A percentile compares a stretch with the other conserved stretches of the same genome.
These are phyloP conservation scores for Sorghum bicolor DNA, from an alignment of 176 grass and related monocot species.

Conservation along the genomic window Sorghum_bicolor_NCBIv3 NC_012872.2:13302501-13303000, in stretches of 20 bases:
- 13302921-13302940: too few relatives aligned
- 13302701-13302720: neutral
- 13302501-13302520: neutral
- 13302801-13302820: neutral
- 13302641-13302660: neutral
- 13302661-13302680: neutral
- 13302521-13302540: neutral
- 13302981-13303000: too few relatives aligned
- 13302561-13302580: slow-evolving; percentile 13
- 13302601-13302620: neutral
- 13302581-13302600: neutral
- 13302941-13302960: too few relatives aligned
- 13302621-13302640: neutral
- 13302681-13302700: neutral
- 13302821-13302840: neutral
- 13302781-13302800: neutral
- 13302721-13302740: neutral
- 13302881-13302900: too few relatives aligned
- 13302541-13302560: neutral
- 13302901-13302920: too few relatives aligned
- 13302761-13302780: neutral
- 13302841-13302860: neutral
- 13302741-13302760: neutral
- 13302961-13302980: too few relatives aligned
- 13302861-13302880: too few relatives aligned